Evolutionary conservation across 139 green algal species (phyloP).

Genomic region (Astrephomene gubernaculifera): DNA sequence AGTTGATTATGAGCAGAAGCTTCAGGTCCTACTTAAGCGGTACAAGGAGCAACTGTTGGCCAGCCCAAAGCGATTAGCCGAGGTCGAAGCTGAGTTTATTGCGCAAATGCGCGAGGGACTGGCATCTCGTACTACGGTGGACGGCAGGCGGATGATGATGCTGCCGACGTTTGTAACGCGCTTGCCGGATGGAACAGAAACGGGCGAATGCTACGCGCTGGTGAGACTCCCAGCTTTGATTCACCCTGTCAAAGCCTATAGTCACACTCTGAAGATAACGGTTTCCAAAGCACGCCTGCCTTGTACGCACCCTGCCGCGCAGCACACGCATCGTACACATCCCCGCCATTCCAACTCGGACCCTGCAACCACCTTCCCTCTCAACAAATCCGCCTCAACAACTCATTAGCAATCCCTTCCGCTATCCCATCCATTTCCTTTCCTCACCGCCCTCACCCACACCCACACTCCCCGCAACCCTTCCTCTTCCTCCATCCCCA

Average conservation of each 20-base stretch:
- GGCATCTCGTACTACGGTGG: background rate
- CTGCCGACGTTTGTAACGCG: conserved; percentile 63
- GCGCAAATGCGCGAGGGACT: conserved; percentile 58
- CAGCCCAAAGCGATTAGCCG: conserved; percentile 25
- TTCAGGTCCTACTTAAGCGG: background rate
- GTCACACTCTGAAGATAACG: too few species aligned
- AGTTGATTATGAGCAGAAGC: background rate
- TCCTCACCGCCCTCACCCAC: background rate
- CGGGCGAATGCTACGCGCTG: conserved; percentile 7
- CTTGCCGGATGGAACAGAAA: conserved; percentile 56
- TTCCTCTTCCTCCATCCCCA: background rate
- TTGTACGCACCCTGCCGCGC: too few species aligned
- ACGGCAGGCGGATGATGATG: conserved; percentile 63
- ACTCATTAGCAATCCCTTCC: too few species aligned
- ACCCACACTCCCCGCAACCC: too few species aligned
- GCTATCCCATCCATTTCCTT: too few species aligned
- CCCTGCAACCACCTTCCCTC: too few species aligned
- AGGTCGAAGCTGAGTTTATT: conserved; percentile 59
- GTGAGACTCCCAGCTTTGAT: too few species aligned
- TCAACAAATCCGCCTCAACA: too few species aligned
- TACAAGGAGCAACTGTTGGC: conserved; percentile 45
- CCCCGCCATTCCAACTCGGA: too few species aligned
- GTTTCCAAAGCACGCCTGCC: too few species aligned
- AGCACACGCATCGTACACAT: too few species aligned
- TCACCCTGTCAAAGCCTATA: too few species aligned